Evolutionary conservation across 768 basidiomycete species (phyloP).

Genomic region (Suillus lakei): DNA sequence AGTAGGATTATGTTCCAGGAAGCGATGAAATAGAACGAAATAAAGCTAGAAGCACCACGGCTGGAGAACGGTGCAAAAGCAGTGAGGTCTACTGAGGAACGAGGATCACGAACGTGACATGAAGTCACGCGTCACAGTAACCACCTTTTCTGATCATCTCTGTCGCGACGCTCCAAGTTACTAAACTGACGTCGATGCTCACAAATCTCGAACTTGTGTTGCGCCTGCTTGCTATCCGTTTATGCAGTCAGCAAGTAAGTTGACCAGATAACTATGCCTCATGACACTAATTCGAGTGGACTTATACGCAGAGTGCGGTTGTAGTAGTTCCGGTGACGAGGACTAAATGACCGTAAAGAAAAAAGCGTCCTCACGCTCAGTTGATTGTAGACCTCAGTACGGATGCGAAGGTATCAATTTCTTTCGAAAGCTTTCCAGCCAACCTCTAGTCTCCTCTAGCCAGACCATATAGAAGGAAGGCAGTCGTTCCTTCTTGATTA

Average conservation of each 20-base stretch:
- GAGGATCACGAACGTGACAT: conserved; percentile 21
- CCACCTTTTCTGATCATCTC: conserved; percentile 18
- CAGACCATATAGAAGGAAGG: too few relatives aligned
- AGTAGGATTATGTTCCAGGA: not conserved
- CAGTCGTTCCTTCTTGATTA: too few relatives aligned
- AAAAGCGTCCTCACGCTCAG: not conserved
- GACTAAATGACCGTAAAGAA: not conserved
- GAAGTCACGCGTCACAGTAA: conserved; percentile 27
- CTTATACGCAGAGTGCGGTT: not conserved
- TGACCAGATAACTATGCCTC: not conserved
- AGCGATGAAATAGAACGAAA: conserved; percentile 10
- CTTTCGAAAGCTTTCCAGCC: not conserved
- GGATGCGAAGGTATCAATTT: not conserved
- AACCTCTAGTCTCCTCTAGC: too few relatives aligned
- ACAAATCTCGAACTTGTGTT: not conserved
- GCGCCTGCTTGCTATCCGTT: not conserved
- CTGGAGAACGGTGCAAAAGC: conserved; percentile 11
- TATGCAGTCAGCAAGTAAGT: not conserved
- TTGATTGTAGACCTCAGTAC: not conserved
- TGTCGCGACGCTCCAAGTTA: not conserved
- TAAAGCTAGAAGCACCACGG: conserved; percentile 5
- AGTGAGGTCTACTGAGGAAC: conserved; percentile 15
- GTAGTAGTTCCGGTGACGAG: not conserved
- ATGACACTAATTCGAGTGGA: not conserved
- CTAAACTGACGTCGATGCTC: not conserved